Evolutionary conservation across 352 stramenopile species (phyloP).

Genomic region (Hyaloperonospora arabidopsidis): DNA sequence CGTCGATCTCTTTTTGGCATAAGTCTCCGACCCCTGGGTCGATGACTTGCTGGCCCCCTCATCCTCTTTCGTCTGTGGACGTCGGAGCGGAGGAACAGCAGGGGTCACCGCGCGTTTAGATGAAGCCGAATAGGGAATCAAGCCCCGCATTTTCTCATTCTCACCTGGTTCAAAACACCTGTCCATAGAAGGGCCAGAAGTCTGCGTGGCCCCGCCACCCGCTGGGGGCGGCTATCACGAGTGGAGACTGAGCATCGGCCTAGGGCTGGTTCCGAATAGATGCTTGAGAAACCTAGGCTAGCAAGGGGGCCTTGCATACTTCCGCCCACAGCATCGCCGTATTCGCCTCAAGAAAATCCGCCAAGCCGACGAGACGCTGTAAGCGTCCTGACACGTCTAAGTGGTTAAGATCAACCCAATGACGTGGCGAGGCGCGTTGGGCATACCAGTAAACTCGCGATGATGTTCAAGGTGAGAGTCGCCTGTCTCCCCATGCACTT

Average conservation of each 20-base stretch:
- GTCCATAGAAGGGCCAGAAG: not conserved
- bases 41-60: not conserved
- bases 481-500: not conserved
- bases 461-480: not conserved
- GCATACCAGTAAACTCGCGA: not conserved
- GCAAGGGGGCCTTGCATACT: not conserved
- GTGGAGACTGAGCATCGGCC: not conserved
- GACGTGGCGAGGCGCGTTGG: not conserved
- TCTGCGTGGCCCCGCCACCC: not conserved
- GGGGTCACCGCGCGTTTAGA: not conserved
- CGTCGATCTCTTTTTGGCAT: not conserved
- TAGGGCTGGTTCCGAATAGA: not conserved
- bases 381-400: not conserved
- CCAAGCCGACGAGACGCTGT: not conserved
- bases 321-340: not conserved
- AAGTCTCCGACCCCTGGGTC: not conserved
- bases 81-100: not conserved
- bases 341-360: not conserved
- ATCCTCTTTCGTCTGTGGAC: not conserved
- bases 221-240: not conserved
- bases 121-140: not conserved
- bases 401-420: not conserved
- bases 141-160: not conserved
- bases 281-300: not conserved
- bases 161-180: not conserved